Percentiles rank a stretch among this genome's conserved stretches.
Conservation (phyloP, 2,329 filamentous ascomycete species). For the Dactylellina drechsleri region DNA sequence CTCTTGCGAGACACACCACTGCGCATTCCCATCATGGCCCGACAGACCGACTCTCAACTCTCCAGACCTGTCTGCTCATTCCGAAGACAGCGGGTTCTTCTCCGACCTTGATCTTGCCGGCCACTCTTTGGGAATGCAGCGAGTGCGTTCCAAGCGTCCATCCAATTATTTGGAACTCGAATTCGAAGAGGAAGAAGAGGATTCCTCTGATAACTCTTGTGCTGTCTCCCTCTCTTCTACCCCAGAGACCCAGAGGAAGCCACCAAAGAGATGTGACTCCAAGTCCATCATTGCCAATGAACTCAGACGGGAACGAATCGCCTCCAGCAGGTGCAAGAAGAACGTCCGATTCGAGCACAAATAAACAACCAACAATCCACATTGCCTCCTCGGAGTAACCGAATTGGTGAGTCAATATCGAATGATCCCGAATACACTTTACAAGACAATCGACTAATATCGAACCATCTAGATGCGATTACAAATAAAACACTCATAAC, state of each 20-base stretch:
- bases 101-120: constrained; percentile 52
- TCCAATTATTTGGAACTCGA: constrained; percentile 53
- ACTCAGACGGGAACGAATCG: constrained; percentile 51
- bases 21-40: constrained; percentile 55
- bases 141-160: constrained; percentile 48
- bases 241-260: constrained; percentile 50
- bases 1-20: constrained; percentile 51
- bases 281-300: constrained; percentile 55
- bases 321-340: constrained; percentile 46
- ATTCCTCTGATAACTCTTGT: constrained; percentile 51
- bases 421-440: constrained; percentile 10
- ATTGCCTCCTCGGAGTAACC: constrained; percentile 28
- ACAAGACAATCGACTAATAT: constrained; percentile 33
- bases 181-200: constrained; percentile 52
- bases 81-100: constrained; percentile 53
- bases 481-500: constrained; percentile 31
- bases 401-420: constrained; percentile 49
- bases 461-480: constrained; percentile 40
- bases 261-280: constrained; percentile 52
- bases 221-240: constrained; percentile 45
- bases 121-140: constrained; percentile 51
- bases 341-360: constrained; percentile 53
- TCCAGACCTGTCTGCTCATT: constrained; percentile 50
- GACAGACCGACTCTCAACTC: constrained; percentile 53
- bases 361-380: constrained; percentile 24